These are phyloP conservation scores for Botrytis cinerea DNA, from an alignment of 2,329 filamentous ascomycete genomes.

Conservation along the genomic window DNA sequence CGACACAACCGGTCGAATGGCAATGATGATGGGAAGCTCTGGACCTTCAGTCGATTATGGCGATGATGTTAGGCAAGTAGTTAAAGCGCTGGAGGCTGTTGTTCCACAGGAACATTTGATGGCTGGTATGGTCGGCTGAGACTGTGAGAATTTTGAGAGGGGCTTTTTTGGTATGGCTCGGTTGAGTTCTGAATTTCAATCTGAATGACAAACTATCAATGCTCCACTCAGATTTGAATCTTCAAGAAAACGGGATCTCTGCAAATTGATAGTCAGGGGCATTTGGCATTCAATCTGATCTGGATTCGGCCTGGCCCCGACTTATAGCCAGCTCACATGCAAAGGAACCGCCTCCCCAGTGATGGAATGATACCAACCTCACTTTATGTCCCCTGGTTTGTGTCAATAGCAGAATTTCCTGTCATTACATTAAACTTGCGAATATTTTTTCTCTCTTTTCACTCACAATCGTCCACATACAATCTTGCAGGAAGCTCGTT, in stretches of 20 bases:
- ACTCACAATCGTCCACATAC: background rate
- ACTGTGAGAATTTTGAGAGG: too few species aligned
- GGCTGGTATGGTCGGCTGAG: slow-evolving; percentile 11
- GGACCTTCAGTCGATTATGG: slow-evolving; percentile 30
- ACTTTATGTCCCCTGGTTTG: too few species aligned
- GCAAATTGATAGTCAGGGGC: background rate
- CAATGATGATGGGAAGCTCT: slow-evolving; percentile 28
- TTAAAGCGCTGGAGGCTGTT: slow-evolving; percentile 26
- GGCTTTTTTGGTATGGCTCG: too few species aligned
- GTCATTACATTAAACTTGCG: background rate
- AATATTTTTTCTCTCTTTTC: background rate
- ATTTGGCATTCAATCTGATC: background rate
- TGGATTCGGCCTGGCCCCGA: background rate
- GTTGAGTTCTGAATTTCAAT: background rate
- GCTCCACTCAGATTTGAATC: background rate
- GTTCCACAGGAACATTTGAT: slow-evolving; percentile 25
- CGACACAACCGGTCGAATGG: slow-evolving; percentile 32
- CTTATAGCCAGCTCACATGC: background rate
- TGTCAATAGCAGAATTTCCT: background rate
- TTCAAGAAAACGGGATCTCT: background rate
- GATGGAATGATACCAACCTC: background rate
- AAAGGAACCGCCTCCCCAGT: background rate
- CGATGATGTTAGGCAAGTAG: slow-evolving; percentile 28
- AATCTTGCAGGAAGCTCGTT: background rate
- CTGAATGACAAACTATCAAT: background rate